A percentile compares a stretch with the other conserved stretches of the same genome.
Evolutionary conservation across 768 basidiomycete genomes (phyloP).

Genomic region (Lactarius evosmus): DNA sequence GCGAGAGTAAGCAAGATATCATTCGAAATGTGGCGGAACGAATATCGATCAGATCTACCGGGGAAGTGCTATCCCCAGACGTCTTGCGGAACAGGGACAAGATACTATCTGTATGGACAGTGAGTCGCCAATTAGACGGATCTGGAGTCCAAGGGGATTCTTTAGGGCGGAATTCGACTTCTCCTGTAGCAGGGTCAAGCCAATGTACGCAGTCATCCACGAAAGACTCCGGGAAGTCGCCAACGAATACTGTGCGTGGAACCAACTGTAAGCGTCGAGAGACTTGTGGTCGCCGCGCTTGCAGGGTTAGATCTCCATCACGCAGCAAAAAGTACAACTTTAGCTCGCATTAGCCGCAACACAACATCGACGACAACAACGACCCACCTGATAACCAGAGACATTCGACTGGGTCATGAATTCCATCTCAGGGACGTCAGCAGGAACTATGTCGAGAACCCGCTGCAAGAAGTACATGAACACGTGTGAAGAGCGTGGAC

Average conservation of each 20-base stretch:
- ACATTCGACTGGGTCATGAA: conserved; percentile 7
- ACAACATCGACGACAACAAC: background rate
- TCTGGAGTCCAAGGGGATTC: conserved; percentile 34
- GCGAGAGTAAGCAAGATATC: background rate
- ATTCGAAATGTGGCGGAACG: background rate
- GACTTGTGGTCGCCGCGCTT: background rate
- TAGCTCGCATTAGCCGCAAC: background rate
- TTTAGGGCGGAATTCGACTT: conserved; percentile 37
- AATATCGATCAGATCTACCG: conserved; percentile 4
- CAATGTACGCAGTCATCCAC: conserved; percentile 38
- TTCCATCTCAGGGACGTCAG: conserved; percentile 8
- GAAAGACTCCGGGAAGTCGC: conserved; percentile 36
- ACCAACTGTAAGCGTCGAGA: conserved; percentile 32
- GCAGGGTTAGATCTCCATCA: conserved; percentile 1
- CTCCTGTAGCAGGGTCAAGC: conserved; percentile 31
- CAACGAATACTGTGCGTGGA: conserved; percentile 32
- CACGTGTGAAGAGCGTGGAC: background rate
- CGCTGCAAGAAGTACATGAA: background rate
- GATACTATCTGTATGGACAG: background rate
- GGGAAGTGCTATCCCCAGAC: background rate
- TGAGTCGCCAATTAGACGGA: conserved; percentile 32
- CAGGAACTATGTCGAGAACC: conserved; percentile 8
- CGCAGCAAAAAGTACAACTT: conserved; percentile 2
- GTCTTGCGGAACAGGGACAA: background rate
- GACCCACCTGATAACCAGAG: conserved; percentile 5